A percentile compares a stretch with the other conserved stretches of the same genome.
Conservation (phyloP, 148 eudicot genomes). For the Arbutus unedo region DNA sequence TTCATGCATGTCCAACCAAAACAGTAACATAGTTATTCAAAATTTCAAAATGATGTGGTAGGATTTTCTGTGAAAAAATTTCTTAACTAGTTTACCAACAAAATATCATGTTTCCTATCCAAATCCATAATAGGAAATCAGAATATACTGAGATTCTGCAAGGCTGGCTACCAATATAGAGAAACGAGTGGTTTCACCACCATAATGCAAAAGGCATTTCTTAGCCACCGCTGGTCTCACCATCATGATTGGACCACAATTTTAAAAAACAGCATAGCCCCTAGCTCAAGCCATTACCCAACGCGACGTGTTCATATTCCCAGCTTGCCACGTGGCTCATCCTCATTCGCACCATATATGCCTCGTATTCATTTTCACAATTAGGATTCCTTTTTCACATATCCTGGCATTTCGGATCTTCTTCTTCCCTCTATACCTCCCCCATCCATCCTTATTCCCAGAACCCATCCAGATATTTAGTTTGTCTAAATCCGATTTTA, state of each 20-base stretch:
- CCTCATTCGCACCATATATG: background rate
- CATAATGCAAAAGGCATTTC: slow-evolving; percentile 10
- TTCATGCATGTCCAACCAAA: no score
- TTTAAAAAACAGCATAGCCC: background rate
- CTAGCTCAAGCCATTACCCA: background rate
- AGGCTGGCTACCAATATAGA: slow-evolving; percentile 25
- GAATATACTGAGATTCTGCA: slow-evolving; percentile 26
- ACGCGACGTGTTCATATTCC: background rate
- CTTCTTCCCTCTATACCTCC: background rate
- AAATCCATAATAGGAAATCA: background rate
- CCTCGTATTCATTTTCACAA: background rate
- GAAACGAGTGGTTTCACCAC: background rate
- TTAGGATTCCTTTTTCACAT: slow-evolving; percentile 11
- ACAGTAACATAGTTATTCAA: no score
- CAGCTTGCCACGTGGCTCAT: background rate
- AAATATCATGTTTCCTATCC: background rate
- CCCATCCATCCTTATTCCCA: no score
- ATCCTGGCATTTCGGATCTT: slow-evolving; percentile 10
- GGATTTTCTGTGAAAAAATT: no score
- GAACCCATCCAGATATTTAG: no score
- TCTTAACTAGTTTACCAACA: no score
- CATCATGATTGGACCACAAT: slow-evolving; percentile 8
- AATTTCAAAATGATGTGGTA: no score
- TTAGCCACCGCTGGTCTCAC: slow-evolving; percentile 19
- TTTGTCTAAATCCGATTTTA: no score